Percentiles rank a stretch among this genome's conserved stretches.
Evolutionary conservation across 73 alveolate genomes (phyloP).

Genomic region (Tetrahymena thermophila): DNA sequence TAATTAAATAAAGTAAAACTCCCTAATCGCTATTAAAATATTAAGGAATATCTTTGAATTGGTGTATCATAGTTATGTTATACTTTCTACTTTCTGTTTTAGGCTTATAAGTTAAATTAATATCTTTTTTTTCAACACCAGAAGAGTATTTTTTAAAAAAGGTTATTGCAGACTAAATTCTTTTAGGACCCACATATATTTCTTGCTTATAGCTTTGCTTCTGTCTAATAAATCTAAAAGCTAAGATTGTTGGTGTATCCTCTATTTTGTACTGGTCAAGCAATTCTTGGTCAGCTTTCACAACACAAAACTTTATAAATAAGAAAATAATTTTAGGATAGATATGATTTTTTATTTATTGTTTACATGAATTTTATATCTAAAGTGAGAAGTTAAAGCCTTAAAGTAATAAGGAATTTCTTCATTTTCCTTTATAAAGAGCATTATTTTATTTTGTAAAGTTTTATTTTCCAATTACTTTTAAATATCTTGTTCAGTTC

Average conservation of each 20-base stretch:
- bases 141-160: neutral
- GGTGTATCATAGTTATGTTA: neutral
- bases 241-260: neutral
- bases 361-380: neutral
- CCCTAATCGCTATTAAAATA: neutral
- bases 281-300: neutral
- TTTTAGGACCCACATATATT: neutral
- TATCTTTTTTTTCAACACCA: neutral
- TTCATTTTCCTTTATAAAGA: neutral
- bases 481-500: neutral
- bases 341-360: neutral
- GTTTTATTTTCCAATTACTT: neutral
- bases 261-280: neutral
- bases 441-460: neutral
- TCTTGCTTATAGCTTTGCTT: neutral
- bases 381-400: neutral
- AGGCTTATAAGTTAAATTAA: neutral
- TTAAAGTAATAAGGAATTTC: neutral
- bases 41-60: neutral
- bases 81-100: neutral
- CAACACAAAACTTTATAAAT: neutral
- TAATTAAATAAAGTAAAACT: neutral
- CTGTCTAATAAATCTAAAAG: neutral
- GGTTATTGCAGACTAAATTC: neutral
- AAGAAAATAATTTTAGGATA: neutral